Conservation (phyloP, 2,329 filamentous ascomycete genomes). For the Penicillium sp. region DNA sequence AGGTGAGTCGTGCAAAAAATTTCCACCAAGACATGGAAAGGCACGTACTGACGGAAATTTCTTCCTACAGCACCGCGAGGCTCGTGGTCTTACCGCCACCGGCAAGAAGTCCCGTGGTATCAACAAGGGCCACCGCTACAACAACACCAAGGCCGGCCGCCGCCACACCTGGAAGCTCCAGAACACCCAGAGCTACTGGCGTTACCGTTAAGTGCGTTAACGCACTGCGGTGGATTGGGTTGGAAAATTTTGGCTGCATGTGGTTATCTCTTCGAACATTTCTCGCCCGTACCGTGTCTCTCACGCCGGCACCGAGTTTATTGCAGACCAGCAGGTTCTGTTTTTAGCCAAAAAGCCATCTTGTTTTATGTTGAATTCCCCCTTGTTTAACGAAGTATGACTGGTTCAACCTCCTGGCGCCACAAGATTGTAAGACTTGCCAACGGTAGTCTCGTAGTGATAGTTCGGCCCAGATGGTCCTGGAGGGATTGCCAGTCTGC, state of each 20-base stretch:
- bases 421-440: constrained; percentile 15
- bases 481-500: not conserved
- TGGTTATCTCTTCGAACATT: constrained; percentile 39
- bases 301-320: constrained; percentile 38
- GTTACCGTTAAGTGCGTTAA: constrained; percentile 73
- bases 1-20: constrained; percentile 53
- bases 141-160: constrained; percentile 95
- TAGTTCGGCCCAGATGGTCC: not conserved
- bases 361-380: constrained; percentile 38
- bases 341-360: constrained; percentile 44
- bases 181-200: constrained; percentile 99
- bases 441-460: constrained; percentile 3
- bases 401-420: constrained; percentile 30
- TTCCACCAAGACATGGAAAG: not conserved
- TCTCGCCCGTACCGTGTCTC: constrained; percentile 35
- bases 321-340: constrained; percentile 42
- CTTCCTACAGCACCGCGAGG: constrained; percentile 79
- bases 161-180: constrained; percentile 99
- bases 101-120: constrained; percentile 99
- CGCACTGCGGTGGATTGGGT: constrained; percentile 33
- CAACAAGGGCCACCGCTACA: constrained; percentile 99
- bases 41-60: constrained; percentile 27
- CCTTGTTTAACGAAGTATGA: constrained; percentile 44
- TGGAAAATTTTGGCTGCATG: constrained; percentile 40
- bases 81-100: constrained; percentile 93